phyloP scores from a whole-genome alignment of 2,329 filamentous ascomycete species.

The Onygena corvina region DNA sequence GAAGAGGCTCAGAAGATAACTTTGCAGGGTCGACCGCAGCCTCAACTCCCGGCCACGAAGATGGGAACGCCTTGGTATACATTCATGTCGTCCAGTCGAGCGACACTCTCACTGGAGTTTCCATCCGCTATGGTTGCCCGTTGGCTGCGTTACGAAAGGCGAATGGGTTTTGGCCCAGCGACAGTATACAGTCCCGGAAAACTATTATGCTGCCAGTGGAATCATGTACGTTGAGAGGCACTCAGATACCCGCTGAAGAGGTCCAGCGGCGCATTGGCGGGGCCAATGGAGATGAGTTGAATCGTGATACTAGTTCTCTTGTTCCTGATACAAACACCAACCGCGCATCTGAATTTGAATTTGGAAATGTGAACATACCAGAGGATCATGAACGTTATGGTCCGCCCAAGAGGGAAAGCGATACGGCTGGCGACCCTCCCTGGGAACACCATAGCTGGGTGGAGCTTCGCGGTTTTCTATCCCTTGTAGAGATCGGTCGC shows the following conservation, averaged over 20 bases:
- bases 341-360: background rate
- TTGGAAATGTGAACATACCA: background rate
- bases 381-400: background rate
- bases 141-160: conserved; percentile 71
- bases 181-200: conserved; percentile 74
- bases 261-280: background rate
- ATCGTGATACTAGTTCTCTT: conserved; percentile 6
- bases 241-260: conserved; percentile 33
- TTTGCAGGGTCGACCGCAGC: conserved; percentile 20
- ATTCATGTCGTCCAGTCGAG: conserved; percentile 70
- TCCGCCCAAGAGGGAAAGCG: background rate
- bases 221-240: conserved; percentile 71
- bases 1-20: conserved; percentile 34
- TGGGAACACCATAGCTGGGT: conserved; percentile 92
- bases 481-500: conserved; percentile 73
- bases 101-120: conserved; percentile 84
- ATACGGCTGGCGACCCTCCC: conserved; percentile 41
- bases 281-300: background rate
- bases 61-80: conserved; percentile 72
- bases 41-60: conserved; percentile 42
- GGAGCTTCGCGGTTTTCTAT: conserved; percentile 55
- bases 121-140: conserved; percentile 79
- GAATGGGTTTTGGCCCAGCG: conserved; percentile 90
- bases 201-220: conserved; percentile 77
- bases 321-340: background rate